Conservation (phyloP, 768 basidiomycete genomes). For the Chlorophyllum brunneum region DNA sequence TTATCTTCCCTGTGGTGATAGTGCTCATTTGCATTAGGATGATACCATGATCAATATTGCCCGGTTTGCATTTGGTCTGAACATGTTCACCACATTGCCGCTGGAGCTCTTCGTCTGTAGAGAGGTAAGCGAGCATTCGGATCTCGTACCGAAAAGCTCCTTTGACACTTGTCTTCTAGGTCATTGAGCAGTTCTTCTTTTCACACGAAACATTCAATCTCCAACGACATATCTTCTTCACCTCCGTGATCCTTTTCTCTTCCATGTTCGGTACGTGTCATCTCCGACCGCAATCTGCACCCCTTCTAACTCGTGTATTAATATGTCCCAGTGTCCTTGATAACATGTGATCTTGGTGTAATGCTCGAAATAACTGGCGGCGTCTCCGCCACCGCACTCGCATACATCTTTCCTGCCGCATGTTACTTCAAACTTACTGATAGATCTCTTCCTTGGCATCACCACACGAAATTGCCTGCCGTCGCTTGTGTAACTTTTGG, state of each 20-base stretch:
- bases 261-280: constrained; percentile 56
- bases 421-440: constrained; percentile 79
- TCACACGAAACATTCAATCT: constrained; percentile 78
- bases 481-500: constrained; percentile 73
- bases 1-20: constrained; percentile 1
- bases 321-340: constrained; percentile 65
- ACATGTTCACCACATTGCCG: constrained; percentile 98
- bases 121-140: constrained; percentile 53
- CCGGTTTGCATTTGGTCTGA: constrained; percentile 88
- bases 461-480: constrained; percentile 73
- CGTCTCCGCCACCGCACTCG: constrained; percentile 86
- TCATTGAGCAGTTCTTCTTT: constrained; percentile 96
- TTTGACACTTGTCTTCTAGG: constrained; percentile 40
- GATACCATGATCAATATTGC: constrained; percentile 95
- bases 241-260: constrained; percentile 74
- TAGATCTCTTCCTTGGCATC: constrained; percentile 55
- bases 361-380: constrained; percentile 99
- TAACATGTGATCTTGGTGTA: constrained; percentile 96
- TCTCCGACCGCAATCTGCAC: background rate
- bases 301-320: constrained; percentile 9
- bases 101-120: constrained; percentile 96
- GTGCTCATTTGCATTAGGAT: constrained; percentile 34
- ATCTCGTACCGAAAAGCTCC: background rate
- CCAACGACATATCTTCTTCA: constrained; percentile 88
- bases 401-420: constrained; percentile 87